These are phyloP conservation scores for Alternaria ventricosa DNA, from an alignment of 2,329 filamentous ascomycete species.

Conservation along the genomic window DNA sequence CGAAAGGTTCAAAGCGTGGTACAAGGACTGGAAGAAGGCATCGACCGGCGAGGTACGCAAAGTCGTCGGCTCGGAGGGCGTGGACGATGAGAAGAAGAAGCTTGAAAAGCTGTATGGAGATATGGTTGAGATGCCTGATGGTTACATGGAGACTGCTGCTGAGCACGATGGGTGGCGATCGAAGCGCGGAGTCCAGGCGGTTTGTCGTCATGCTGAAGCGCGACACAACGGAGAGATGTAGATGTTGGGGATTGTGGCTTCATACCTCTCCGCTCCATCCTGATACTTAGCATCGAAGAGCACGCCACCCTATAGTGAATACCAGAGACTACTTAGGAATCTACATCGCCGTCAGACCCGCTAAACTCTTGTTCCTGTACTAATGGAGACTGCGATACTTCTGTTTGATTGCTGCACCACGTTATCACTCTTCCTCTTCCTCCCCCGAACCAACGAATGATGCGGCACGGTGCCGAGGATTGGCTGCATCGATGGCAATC, in stretches of 20 bases:
- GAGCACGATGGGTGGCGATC: constrained; percentile 23
- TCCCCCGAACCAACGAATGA: no score
- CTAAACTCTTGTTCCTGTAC: no score
- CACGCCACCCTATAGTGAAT: no score
- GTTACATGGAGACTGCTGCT: constrained; percentile 14
- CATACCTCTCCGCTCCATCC: neutral
- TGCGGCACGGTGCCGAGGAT: no score
- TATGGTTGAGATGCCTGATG: constrained; percentile 7
- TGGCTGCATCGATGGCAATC: no score
- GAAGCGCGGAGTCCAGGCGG: constrained; percentile 11
- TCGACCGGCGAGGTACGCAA: neutral
- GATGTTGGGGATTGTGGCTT: neutral
- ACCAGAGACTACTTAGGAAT: no score
- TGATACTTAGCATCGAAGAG: neutral
- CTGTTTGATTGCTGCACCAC: no score
- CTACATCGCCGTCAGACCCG: no score
- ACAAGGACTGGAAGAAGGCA: constrained; percentile 18
- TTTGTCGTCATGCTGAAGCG: constrained; percentile 12
- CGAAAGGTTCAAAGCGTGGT: constrained; percentile 12
- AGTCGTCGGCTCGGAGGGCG: constrained; percentile 9
- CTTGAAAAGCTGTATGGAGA: constrained; percentile 15
- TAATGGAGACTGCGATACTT: no score
- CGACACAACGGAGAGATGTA: neutral
- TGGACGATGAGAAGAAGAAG: constrained; percentile 1
- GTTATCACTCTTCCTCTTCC: no score